These are phyloP conservation scores for Mycena capillaripes DNA, from an alignment of 768 basidiomycete species.

Conservation along the genomic window DNA sequence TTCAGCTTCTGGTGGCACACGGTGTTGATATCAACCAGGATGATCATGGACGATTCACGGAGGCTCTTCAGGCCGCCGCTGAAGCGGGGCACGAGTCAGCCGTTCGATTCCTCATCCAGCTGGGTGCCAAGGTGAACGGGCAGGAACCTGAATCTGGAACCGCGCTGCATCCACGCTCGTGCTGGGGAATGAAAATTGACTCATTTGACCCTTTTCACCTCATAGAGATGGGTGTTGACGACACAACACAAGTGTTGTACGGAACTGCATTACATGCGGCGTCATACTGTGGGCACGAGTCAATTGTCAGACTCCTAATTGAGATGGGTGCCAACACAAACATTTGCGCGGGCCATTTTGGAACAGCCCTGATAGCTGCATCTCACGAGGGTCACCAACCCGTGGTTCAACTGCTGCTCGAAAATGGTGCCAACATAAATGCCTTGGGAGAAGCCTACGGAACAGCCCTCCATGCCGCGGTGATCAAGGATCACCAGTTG, in stretches of 20 bases:
- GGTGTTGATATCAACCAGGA: not conserved
- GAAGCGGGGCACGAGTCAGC: not conserved
- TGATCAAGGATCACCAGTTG: not conserved
- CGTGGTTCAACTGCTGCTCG: not conserved
- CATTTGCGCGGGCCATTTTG: not conserved
- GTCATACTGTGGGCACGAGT: not conserved
- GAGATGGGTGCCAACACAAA: not conserved
- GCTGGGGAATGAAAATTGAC: not conserved
- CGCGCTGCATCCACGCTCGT: not conserved
- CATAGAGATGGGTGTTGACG: not conserved
- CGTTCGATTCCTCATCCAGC: not conserved
- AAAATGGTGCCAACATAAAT: not conserved
- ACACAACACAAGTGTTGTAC: not conserved
- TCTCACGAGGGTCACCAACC: not conserved
- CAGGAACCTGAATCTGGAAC: conserved; percentile 1
- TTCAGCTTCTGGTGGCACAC: not conserved
- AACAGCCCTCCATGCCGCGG: not conserved
- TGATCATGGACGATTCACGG: not conserved
- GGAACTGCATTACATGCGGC: not conserved
- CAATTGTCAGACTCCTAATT: not conserved
- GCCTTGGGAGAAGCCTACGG: not conserved
- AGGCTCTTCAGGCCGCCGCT: conserved; percentile 2
- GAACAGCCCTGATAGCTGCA: not conserved
- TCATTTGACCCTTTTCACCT: not conserved
- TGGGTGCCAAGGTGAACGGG: not conserved